phyloP scores from a whole-genome alignment of 257 asterid species.

The Fraxinus pennsylvanica region DNA sequence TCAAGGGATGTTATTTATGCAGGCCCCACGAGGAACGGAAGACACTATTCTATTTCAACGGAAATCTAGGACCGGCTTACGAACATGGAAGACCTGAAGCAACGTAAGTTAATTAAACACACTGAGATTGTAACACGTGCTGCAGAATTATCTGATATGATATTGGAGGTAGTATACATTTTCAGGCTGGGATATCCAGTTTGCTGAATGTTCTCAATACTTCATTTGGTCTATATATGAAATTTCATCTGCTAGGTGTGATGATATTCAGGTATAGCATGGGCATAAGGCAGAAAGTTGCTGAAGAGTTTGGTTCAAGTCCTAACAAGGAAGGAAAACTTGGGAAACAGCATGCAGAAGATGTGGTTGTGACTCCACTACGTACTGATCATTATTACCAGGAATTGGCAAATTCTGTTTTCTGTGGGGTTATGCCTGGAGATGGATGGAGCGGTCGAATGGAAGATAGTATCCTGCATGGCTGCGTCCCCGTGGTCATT shows the following conservation, averaged over 20 bases:
- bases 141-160: conserved; percentile 18
- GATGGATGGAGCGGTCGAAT: conserved; percentile 99
- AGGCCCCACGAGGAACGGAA: conserved; percentile 79
- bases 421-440: conserved; percentile 99
- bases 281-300: conserved; percentile 99
- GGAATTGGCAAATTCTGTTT: conserved; percentile 70
- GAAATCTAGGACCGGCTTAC: conserved; percentile 92
- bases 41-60: conserved; percentile 85
- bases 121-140: conserved; percentile 19
- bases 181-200: background rate
- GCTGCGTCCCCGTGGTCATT: conserved; percentile 93
- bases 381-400: conserved; percentile 68
- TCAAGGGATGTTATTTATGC: conserved; percentile 30
- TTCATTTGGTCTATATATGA: background rate
- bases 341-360: conserved; percentile 79
- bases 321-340: conserved; percentile 82
- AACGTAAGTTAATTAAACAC: conserved; percentile 54
- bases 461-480: conserved; percentile 95
- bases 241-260: conserved; percentile 11
- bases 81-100: conserved; percentile 86
- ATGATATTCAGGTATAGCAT: conserved; percentile 82
- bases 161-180: background rate
- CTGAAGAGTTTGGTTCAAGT: conserved; percentile 83
- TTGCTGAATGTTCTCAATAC: background rate
- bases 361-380: conserved; percentile 73